Evolutionary conservation across 345 rosid species (phyloP).

Genomic region (Nephelium lappaceum): DNA sequence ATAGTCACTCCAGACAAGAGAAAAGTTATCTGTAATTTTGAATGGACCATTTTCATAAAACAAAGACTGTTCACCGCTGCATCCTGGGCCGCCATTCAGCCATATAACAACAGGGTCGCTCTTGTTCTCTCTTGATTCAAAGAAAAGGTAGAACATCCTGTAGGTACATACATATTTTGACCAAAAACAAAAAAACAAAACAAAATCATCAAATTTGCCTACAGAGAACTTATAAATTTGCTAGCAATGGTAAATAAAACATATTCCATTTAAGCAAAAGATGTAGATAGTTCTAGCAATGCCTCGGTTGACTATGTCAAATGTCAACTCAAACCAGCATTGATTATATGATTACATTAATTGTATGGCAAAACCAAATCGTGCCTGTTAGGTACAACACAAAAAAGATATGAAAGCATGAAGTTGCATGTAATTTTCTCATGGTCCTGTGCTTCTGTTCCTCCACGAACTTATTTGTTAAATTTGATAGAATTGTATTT

Average conservation of each 20-base stretch:
- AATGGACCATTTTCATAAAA: conserved; percentile 92
- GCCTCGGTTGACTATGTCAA: background rate
- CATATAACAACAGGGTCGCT: conserved; percentile 85
- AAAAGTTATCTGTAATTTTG: conserved; percentile 51
- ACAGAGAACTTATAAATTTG: background rate
- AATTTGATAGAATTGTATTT: background rate
- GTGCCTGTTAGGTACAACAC: background rate
- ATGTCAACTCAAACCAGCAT: too few species aligned
- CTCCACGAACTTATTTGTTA: background rate
- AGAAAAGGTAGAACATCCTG: conserved; percentile 88
- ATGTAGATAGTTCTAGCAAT: background rate
- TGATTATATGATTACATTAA: background rate
- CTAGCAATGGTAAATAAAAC: background rate
- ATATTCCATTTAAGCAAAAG: too few species aligned
- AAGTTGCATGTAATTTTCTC: background rate
- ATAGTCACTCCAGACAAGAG: conserved; percentile 77
- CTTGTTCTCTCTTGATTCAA: conserved; percentile 60
- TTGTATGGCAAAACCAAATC: background rate
- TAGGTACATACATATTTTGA: background rate
- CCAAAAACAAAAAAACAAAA: too few species aligned
- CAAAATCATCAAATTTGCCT: conserved; percentile 3
- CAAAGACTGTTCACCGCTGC: conserved; percentile 77
- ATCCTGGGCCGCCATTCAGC: conserved; percentile 95
- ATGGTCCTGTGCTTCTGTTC: background rate
- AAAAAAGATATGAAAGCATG: background rate